A percentile compares a stretch with the other conserved stretches of the same genome.
These are phyloP conservation scores for Cornus suecica DNA, from an alignment of 148 eudicot genomes.

Conservation along the genomic window DNA sequence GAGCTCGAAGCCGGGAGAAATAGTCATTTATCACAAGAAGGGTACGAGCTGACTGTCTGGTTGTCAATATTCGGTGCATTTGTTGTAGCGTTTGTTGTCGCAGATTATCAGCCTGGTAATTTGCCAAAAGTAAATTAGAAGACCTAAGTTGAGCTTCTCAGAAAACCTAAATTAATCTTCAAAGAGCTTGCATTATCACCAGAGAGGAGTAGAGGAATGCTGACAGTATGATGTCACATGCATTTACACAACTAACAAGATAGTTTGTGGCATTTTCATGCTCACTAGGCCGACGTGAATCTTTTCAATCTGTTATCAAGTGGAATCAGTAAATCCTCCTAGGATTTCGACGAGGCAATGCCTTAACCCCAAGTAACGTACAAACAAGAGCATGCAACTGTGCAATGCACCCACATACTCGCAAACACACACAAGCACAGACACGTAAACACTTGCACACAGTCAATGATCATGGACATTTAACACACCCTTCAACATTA, in stretches of 20 bases:
- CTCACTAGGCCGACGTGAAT: background rate
- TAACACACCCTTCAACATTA: background rate
- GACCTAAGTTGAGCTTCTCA: background rate
- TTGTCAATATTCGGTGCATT: conserved; percentile 81
- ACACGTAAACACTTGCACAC: too few relatives aligned
- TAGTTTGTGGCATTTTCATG: background rate
- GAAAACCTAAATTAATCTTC: background rate
- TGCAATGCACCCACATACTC: too few relatives aligned
- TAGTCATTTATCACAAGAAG: conserved; percentile 79
- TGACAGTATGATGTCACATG: background rate
- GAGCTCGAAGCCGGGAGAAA: conserved; percentile 84
- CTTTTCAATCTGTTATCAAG: background rate
- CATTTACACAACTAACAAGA: background rate
- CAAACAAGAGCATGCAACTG: too few relatives aligned
- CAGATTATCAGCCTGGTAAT: conserved; percentile 75
- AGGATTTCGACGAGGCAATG: background rate
- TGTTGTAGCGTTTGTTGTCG: conserved; percentile 88
- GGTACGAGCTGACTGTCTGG: conserved; percentile 92
- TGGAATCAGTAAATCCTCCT: background rate
- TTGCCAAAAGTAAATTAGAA: background rate
- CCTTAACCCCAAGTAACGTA: background rate
- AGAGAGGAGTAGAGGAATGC: background rate
- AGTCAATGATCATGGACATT: background rate
- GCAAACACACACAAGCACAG: background rate
- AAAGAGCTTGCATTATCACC: background rate